phyloP scores from a whole-genome alignment of 148 eudicot genomes.

The Camellia sinensis region DNA sequence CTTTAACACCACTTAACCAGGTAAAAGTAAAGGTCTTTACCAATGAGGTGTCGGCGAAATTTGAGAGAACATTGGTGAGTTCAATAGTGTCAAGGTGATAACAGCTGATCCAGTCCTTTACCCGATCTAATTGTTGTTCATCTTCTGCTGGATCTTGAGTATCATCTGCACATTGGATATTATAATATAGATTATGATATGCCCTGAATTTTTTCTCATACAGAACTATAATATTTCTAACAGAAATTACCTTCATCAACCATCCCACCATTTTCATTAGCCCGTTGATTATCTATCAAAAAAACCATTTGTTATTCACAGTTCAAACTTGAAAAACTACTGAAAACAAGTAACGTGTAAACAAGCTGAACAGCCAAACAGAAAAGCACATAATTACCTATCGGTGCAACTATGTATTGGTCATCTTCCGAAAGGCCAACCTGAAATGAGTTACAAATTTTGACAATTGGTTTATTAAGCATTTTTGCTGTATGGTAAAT shows the following conservation, averaged over 20 bases:
- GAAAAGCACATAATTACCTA: slow-evolving; percentile 42
- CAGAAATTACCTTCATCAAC: slow-evolving; percentile 45
- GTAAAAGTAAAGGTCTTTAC: slow-evolving; percentile 35
- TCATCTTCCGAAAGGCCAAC: slow-evolving; percentile 57
- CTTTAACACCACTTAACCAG: neutral
- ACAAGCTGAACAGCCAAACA: slow-evolving; percentile 3
- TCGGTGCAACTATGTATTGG: slow-evolving; percentile 59
- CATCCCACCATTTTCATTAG: slow-evolving; percentile 32
- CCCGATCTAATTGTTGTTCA: slow-evolving; percentile 67
- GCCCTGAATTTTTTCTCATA: neutral
- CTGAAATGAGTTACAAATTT: slow-evolving; percentile 33
- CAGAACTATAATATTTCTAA: neutral
- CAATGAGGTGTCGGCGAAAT: slow-evolving; percentile 80
- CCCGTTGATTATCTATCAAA: slow-evolving; percentile 43
- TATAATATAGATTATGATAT: neutral
- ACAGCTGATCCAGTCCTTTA: slow-evolving; percentile 80
- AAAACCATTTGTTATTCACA: neutral
- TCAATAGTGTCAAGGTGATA: slow-evolving; percentile 58
- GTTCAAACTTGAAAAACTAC: neutral
- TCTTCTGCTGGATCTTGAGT: slow-evolving; percentile 89
- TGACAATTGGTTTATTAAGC: neutral
- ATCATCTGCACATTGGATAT: slow-evolving; percentile 46
- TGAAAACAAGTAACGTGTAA: neutral
- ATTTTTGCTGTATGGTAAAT: neutral
- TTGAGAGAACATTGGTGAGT: slow-evolving; percentile 64